Conservation (phyloP, 1,139 yeast species). For the Taphrina sp. region DNA sequence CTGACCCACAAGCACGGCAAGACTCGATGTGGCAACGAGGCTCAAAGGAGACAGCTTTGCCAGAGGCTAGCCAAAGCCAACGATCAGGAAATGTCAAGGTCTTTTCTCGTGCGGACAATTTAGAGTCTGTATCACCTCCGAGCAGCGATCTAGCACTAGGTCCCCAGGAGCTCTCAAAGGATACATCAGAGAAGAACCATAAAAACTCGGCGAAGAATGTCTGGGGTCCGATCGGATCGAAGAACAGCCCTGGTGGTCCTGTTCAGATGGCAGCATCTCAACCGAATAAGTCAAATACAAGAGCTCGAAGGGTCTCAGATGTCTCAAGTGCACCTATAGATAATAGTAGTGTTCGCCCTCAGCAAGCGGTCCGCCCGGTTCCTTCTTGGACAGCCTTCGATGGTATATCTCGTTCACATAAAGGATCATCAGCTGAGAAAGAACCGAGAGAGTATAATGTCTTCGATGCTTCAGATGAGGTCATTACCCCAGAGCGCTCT, state of each 20-base stretch:
- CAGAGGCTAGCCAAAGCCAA: not conserved
- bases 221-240: conserved; percentile 31
- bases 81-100: no score
- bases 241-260: not conserved
- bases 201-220: conserved; percentile 1
- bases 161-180: not conserved
- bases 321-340: not conserved
- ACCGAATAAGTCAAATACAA: not conserved
- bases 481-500: not conserved
- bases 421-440: not conserved
- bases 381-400: conserved; percentile 20
- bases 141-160: not conserved
- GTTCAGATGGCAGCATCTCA: not conserved
- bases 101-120: not conserved
- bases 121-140: not conserved
- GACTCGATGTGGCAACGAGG: not conserved
- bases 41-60: not conserved
- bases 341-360: not conserved
- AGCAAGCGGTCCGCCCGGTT: not conserved
- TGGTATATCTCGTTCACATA: not conserved
- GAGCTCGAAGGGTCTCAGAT: no score
- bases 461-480: conserved; percentile 7
- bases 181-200: not conserved
- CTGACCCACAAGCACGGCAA: not conserved
- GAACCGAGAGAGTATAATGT: conserved; percentile 7